A percentile compares a stretch with the other conserved stretches of the same genome.
phyloP scores from a whole-genome alignment of 2,329 filamentous ascomycete species.

The Calonectria pseudoturangicola region DNA sequence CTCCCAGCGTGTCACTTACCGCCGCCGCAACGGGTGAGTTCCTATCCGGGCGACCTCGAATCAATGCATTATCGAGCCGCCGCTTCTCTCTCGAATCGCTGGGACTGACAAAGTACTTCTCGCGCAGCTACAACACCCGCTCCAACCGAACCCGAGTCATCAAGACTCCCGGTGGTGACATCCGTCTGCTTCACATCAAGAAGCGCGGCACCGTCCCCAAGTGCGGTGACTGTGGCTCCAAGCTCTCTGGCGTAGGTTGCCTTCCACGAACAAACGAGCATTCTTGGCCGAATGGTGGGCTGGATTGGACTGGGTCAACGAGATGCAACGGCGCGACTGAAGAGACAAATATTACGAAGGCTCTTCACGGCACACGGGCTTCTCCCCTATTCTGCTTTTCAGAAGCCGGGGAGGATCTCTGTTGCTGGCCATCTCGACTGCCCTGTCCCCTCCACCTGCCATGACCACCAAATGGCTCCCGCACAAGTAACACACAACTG shows the following conservation, averaged over 20 bases:
- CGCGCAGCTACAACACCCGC: conserved; percentile 92
- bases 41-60: conserved; percentile 48
- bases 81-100: conserved; percentile 39
- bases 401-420: neutral
- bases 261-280: conserved; percentile 43
- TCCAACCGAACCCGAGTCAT: conserved; percentile 97
- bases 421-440: conserved; percentile 5
- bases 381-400: neutral
- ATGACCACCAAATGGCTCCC: conserved; percentile 36
- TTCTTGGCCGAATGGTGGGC: conserved; percentile 43
- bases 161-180: conserved; percentile 97
- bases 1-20: conserved; percentile 78
- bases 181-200: conserved; percentile 99
- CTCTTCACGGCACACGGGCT: neutral
- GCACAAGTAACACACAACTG: conserved; percentile 40
- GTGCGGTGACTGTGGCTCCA: conserved; percentile 99
- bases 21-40: conserved; percentile 87
- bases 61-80: conserved; percentile 41
- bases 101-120: conserved; percentile 51
- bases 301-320: conserved; percentile 40
- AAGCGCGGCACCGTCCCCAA: conserved; percentile 99
- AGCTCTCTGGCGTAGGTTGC: conserved; percentile 95
- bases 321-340: conserved; percentile 30
- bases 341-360: conserved; percentile 17
- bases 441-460: conserved; percentile 24